Conservation (phyloP, 2,329 filamentous ascomycete species). For the Westerdykella aurantiaca region DNA sequence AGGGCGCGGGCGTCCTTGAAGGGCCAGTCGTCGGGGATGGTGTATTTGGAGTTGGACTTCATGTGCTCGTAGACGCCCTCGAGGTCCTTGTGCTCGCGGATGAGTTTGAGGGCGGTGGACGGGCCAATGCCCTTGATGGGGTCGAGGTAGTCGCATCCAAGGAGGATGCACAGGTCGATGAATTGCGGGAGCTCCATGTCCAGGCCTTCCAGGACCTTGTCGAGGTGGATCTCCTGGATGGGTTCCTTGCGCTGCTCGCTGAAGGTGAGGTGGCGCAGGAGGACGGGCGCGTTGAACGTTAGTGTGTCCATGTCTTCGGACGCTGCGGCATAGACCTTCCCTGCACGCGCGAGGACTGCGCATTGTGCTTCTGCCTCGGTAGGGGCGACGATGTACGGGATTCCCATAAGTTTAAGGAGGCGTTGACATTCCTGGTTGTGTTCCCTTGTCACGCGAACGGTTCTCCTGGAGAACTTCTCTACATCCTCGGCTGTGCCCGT, state of each 20-base stretch:
- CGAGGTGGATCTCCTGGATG: slow-evolving; percentile 88
- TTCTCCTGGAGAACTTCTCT: slow-evolving; percentile 92
- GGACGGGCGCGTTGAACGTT: slow-evolving; percentile 87
- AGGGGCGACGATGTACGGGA: slow-evolving; percentile 90
- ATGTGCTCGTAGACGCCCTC: slow-evolving; percentile 85
- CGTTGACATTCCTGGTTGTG: slow-evolving; percentile 94
- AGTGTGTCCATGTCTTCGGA: slow-evolving; percentile 99
- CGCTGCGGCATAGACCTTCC: slow-evolving; percentile 93
- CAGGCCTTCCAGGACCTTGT: slow-evolving; percentile 79
- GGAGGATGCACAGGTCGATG: slow-evolving; percentile 93
- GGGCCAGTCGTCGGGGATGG: slow-evolving; percentile 93
- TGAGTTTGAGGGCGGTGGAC: slow-evolving; percentile 84
- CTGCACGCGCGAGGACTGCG: slow-evolving; percentile 78
- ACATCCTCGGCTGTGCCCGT: slow-evolving; percentile 96
- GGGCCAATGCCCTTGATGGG: slow-evolving; percentile 93
- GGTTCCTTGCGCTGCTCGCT: slow-evolving; percentile 97
- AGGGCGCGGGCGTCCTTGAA: slow-evolving; percentile 85
- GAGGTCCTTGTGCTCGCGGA: slow-evolving; percentile 82
- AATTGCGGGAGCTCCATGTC: slow-evolving; percentile 90
- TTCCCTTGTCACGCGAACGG: slow-evolving; percentile 90
- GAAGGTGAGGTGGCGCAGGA: slow-evolving; percentile 90
- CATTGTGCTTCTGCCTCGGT: slow-evolving; percentile 98
- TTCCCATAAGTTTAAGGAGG: slow-evolving; percentile 88
- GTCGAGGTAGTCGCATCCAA: slow-evolving; percentile 96
- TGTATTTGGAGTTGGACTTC: slow-evolving; percentile 70